Conservation (phyloP, 305 asterid species). For the Plantago lanceolata region DNA sequence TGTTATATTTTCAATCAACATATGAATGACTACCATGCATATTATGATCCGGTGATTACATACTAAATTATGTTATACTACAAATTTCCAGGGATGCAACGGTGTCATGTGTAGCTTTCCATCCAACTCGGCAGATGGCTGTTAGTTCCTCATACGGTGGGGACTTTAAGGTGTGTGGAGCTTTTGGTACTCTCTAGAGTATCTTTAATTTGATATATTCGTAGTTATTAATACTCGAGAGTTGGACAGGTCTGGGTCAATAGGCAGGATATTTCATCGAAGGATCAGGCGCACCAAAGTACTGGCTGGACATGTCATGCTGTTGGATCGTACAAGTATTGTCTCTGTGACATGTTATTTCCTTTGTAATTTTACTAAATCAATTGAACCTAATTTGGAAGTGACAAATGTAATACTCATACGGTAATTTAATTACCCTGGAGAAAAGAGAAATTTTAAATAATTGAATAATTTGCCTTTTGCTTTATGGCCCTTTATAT, state of each 20-base stretch:
- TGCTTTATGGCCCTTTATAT: neutral
- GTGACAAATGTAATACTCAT: neutral
- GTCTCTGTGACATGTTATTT: constrained; percentile 13
- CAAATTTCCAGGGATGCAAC: constrained; percentile 54
- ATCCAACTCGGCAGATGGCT: constrained; percentile 67
- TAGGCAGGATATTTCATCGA: constrained; percentile 31
- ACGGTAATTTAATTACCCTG: neutral
- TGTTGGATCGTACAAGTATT: constrained; percentile 93
- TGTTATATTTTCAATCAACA: constrained; percentile 5
- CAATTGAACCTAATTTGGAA: neutral
- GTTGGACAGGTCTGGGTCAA: constrained; percentile 66
- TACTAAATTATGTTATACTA: constrained; percentile 17
- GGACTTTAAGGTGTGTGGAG: constrained; percentile 68
- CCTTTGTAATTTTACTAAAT: constrained; percentile 16
- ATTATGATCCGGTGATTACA: constrained; percentile 5
- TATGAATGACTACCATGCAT: neutral
- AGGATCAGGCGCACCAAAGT: constrained; percentile 40
- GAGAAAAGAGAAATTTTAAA: neutral
- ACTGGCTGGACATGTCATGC: constrained; percentile 92
- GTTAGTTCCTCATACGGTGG: constrained; percentile 78
- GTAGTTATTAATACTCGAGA: constrained; percentile 18
- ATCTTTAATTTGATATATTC: constrained; percentile 11
- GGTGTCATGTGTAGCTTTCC: constrained; percentile 71
- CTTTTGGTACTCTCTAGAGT: constrained; percentile 7
- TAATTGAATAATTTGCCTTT: constrained; percentile 11